phyloP scores from a whole-genome alignment of 2,329 filamentous ascomycete genomes.

The Hypoxylon sp. region DNA sequence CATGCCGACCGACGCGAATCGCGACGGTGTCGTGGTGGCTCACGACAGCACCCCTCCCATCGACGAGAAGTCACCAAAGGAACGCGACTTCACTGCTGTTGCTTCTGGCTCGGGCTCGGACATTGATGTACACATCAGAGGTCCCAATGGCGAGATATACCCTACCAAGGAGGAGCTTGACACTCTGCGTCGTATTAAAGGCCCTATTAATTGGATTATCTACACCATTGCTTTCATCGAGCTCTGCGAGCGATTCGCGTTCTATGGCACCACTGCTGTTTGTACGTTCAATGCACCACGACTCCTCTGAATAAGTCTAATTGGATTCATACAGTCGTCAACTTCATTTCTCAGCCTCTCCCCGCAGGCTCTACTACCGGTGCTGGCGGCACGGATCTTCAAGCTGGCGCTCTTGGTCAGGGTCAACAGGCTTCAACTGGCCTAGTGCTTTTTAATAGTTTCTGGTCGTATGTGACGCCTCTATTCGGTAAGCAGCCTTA shows the following conservation, averaged over 20 bases:
- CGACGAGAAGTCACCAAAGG: constrained; percentile 31
- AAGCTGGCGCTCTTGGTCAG: constrained; percentile 64
- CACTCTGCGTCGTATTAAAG: constrained; percentile 66
- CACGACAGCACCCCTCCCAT: constrained; percentile 18
- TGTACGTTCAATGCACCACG: constrained; percentile 58
- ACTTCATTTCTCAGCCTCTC: constrained; percentile 72
- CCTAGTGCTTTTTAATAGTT: constrained; percentile 52
- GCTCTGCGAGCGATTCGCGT: constrained; percentile 74
- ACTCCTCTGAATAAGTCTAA: constrained; percentile 26
- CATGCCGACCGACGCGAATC: constrained; percentile 44
- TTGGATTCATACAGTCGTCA: constrained; percentile 60
- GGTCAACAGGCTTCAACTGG: constrained; percentile 64
- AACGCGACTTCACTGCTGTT: constrained; percentile 31
- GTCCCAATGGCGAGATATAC: constrained; percentile 56
- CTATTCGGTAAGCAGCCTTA: constrained; percentile 45
- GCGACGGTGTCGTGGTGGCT: constrained; percentile 38
- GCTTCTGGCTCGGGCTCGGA: constrained; percentile 38
- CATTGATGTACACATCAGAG: constrained; percentile 42
- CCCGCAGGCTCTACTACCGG: constrained; percentile 69
- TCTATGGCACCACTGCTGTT: constrained; percentile 72
- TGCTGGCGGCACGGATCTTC: constrained; percentile 56
- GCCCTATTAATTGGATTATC: constrained; percentile 65
- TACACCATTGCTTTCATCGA: constrained; percentile 74
- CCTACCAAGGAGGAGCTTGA: constrained; percentile 68
- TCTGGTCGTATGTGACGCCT: constrained; percentile 53